phyloP scores from a whole-genome alignment of 2,329 filamentous ascomycete genomes.

The Periconia macrospinosa region DNA sequence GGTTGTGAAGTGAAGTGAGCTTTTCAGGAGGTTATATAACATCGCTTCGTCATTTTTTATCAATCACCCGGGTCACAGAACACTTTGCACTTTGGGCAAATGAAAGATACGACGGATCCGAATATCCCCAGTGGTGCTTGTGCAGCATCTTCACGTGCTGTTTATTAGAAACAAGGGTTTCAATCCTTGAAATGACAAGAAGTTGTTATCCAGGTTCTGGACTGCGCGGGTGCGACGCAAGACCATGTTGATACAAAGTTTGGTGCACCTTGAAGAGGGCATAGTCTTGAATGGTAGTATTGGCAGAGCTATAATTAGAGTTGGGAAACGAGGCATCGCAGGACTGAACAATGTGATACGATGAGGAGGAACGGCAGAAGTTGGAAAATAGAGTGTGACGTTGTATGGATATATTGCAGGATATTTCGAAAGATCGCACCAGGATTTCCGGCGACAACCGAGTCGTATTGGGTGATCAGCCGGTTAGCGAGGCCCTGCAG shows the following conservation, averaged over 20 bases:
- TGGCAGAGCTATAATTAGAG: constrained; percentile 25
- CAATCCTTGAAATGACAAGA: constrained; percentile 14
- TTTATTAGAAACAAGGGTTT: constrained; percentile 20
- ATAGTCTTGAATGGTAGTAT: constrained; percentile 24
- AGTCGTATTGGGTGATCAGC: constrained; percentile 22
- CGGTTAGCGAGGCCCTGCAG: constrained; percentile 28
- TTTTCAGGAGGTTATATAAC: constrained; percentile 28
- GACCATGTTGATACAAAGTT: constrained; percentile 8
- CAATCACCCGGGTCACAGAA: constrained; percentile 16
- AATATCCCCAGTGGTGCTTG: constrained; percentile 16
- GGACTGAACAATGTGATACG: constrained; percentile 20
- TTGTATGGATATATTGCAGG: constrained; percentile 37
- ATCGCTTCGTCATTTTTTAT: constrained; percentile 7
- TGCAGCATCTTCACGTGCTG: constrained; percentile 21
- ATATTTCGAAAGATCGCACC: constrained; percentile 33
- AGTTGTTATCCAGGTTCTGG: constrained; percentile 27
- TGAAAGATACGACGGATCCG: constrained; percentile 35
- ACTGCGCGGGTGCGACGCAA: constrained; percentile 20
- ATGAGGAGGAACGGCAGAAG: constrained; percentile 14
- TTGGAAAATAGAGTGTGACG: constrained; percentile 31
- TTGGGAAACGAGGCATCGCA: constrained; percentile 3
- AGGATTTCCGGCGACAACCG: constrained; percentile 29
- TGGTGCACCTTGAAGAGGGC: constrained; percentile 6
- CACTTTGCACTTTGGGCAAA: constrained; percentile 29
- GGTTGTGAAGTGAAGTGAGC: constrained; percentile 4